phyloP scores from a whole-genome alignment of 768 basidiomycete species.

The Kwoniella mangroviensis region DNA sequence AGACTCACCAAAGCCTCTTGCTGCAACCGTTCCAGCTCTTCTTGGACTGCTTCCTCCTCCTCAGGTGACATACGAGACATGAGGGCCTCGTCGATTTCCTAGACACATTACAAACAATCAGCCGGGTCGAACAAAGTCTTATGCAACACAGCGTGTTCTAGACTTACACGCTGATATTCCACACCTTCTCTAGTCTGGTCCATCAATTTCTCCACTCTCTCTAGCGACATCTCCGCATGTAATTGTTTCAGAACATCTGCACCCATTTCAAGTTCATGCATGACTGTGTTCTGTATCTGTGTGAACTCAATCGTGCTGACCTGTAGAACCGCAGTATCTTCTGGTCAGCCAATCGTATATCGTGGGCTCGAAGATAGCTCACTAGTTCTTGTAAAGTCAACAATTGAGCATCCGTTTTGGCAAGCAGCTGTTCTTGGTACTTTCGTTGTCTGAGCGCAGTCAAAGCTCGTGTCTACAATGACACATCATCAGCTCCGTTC shows the following conservation, averaged over 20 bases:
- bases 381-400: conserved; percentile 88
- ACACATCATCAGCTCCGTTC: neutral
- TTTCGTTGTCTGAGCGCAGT: conserved; percentile 87
- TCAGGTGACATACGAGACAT: conserved; percentile 79
- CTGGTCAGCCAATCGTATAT: neutral
- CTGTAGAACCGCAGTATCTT: conserved; percentile 60
- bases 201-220: conserved; percentile 90
- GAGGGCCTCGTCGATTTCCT: conserved; percentile 93
- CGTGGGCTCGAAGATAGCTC: conserved; percentile 44
- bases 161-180: conserved; percentile 80
- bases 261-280: conserved; percentile 91
- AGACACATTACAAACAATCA: neutral
- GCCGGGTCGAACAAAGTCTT: neutral
- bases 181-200: conserved; percentile 91
- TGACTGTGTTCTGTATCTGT: conserved; percentile 84
- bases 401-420: conserved; percentile 87
- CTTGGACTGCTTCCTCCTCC: conserved; percentile 92
- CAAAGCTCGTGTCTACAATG: conserved; percentile 66
- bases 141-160: neutral
- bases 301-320: conserved; percentile 97
- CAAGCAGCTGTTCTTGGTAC: conserved; percentile 85
- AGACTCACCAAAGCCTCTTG: conserved; percentile 48
- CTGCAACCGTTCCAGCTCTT: conserved; percentile 75
- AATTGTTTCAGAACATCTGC: conserved; percentile 91
- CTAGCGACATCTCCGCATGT: conserved; percentile 88